Base-by-base conservation (phyloP, 2,329 filamentous ascomycete species). In the Botrytis deweyae region DNA sequence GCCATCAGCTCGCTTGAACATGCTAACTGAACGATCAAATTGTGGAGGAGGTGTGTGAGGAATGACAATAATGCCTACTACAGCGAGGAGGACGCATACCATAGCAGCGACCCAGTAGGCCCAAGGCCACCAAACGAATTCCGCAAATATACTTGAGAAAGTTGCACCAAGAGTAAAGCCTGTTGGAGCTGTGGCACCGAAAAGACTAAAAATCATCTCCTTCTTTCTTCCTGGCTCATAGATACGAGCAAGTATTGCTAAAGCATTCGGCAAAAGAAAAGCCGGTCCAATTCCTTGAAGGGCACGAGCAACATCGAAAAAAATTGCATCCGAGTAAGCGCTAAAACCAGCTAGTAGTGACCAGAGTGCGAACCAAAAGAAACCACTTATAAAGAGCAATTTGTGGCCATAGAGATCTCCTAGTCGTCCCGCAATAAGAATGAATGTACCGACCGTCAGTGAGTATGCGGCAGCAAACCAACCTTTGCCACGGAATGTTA, bases 381-480 rank as follows among this genome's bases (percentile, higher is more conserved):
- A 83, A 10, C 86, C 87, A 70, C 82, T 73, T 1, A 87, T 77
- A 1, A 87, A 81, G 25, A 87, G 79, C 8, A 82, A 82, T 70
- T 86, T 85, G 77, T 88, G 86, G 6, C 87, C 88, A 75, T 85
- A 87, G 1, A 89, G 81, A 64, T 86, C 85, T 0, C 87, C 87
- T 1, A 88, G 80, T 0, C 87, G 84, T 9, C 87, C 87, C 10
- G 83, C 84, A 4, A 87, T 82, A 0, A 89, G 80, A 25, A 89
- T 86, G 74, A 88, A 88, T 2, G 86, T 84, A 4, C 87, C 84
- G 75, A 87, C 85, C 0, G 86, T 88, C 74, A 91, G 80, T 85
- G 20, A 87, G 78, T 89, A 91, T 1, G 87, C 87, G 0, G 88
- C 88, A 18, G 88, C 83, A 65, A 87, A 85, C 88, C 89, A 90